These are phyloP conservation scores for Senna siamea DNA, from an alignment of 306 rosid species.

Conservation along the genomic window DNA sequence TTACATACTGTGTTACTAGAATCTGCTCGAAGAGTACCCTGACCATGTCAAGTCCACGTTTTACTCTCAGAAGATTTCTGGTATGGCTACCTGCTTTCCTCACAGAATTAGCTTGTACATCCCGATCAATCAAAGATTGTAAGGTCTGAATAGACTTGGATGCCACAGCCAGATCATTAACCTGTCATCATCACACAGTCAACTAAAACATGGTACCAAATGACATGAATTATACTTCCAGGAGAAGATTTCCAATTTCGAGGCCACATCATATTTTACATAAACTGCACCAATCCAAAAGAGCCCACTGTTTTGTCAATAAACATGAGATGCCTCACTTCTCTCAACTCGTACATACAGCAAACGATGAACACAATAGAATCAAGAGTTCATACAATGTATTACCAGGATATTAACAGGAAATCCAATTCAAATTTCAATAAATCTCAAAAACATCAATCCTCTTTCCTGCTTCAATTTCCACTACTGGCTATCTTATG, in stretches of 20 bases:
- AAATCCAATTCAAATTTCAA: neutral
- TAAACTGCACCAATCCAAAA: too few species aligned
- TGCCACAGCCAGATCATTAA: slow-evolving; percentile 76
- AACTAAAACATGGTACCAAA: neutral
- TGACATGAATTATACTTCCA: slow-evolving; percentile 2
- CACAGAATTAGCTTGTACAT: slow-evolving; percentile 56
- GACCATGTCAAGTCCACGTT: slow-evolving; percentile 93
- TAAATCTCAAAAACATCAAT: too few species aligned
- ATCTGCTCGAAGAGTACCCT: slow-evolving; percentile 83
- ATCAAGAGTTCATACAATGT: too few species aligned
- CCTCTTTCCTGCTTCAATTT: too few species aligned
- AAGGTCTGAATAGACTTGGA: slow-evolving; percentile 70
- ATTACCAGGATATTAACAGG: neutral
- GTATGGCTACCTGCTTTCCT: slow-evolving; percentile 78
- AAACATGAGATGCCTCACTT: too few species aligned
- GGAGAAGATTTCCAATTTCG: neutral
- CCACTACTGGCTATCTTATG: neutral
- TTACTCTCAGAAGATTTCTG: slow-evolving; percentile 88
- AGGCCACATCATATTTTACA: neutral
- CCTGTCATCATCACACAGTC: slow-evolving; percentile 52
- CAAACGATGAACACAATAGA: neutral
- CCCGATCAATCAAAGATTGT: slow-evolving; percentile 68
- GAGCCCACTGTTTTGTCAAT: too few species aligned
- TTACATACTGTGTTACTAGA: slow-evolving; percentile 65
- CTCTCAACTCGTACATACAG: neutral